Evolutionary conservation across 2,329 filamentous ascomycete genomes (phyloP).

Genomic region (Huntiella decipiens): DNA sequence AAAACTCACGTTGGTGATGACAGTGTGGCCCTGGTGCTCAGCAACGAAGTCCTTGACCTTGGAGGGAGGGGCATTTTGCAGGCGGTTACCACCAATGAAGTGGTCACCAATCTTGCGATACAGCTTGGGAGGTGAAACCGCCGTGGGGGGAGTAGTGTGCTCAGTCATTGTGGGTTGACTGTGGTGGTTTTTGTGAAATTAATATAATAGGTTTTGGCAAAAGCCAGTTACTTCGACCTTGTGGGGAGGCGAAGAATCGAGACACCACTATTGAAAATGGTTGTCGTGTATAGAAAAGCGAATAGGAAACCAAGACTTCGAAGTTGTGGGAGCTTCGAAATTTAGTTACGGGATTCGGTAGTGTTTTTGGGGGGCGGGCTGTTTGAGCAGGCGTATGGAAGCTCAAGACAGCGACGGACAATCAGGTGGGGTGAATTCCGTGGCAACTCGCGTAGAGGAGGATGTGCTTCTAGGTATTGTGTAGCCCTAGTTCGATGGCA

Average conservation of each 20-base stretch:
- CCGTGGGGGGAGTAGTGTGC: slow-evolving; percentile 23
- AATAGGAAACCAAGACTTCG: slow-evolving; percentile 1
- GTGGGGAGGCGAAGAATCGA: slow-evolving; percentile 5
- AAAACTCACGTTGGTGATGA: slow-evolving; percentile 79
- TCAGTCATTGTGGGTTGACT: slow-evolving; percentile 27
- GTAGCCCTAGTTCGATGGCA: not conserved
- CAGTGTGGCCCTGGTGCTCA: slow-evolving; percentile 77
- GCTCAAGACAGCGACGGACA: slow-evolving; percentile 8
- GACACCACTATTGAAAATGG: slow-evolving; percentile 3
- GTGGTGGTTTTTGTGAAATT: slow-evolving; percentile 5
- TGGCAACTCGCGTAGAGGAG: slow-evolving; percentile 6
- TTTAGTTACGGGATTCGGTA: not conserved
- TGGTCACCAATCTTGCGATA: slow-evolving; percentile 73
- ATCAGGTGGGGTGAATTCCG: slow-evolving; percentile 11
- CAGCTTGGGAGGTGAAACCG: slow-evolving; percentile 25
- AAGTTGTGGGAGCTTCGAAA: slow-evolving; percentile 10
- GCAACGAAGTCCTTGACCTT: slow-evolving; percentile 94
- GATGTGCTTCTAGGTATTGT: slow-evolving; percentile 1
- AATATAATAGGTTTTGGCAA: slow-evolving; percentile 1
- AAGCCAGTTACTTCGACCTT: slow-evolving; percentile 3
- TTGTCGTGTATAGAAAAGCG: not conserved
- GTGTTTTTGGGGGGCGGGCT: slow-evolving; percentile 1
- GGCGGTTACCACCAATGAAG: slow-evolving; percentile 87
- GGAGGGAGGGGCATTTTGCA: slow-evolving; percentile 63
- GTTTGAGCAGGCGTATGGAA: slow-evolving; percentile 4